Base-by-base conservation (phyloP, 352 stramenopile species). In the Phytopythium kandeliae region DNA sequence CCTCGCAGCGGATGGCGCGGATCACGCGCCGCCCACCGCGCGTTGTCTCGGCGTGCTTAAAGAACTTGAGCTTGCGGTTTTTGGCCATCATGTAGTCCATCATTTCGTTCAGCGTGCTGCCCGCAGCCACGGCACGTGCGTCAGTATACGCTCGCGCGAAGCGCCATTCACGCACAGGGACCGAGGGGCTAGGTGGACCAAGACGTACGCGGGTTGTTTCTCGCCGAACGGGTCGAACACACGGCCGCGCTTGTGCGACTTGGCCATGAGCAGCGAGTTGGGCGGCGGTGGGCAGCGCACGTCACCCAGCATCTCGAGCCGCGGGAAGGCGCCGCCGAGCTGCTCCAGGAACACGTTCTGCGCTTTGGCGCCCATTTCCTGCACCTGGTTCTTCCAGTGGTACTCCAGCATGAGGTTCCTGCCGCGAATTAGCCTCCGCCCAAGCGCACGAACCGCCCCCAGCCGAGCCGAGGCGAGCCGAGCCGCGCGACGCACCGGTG, bases 11-110 rank as follows among this genome's bases (percentile, higher is more conserved):
- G 47, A 94, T 87, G 28, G 80, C 84, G 51, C 84, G 86, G 65
- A 94, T 94, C 33, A 94, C 83, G 58, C 81, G 81, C n/a, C 83
- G 80, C 13, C 83, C 83, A 21, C 83, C 83, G 24, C 83, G 74
- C 30, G 83, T 94, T 15, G 83, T 94, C 63, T 94, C 83, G 11
- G 77, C 72, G 40, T 92, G 83, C 60, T 94, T 94, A 59, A 87
- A 92, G 50, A 94, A 94, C 65, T 92, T 92, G 65, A 90, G 78
- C 51, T 90, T 91, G 53, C 80, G 79, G 54, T 91, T 94, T 54
- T 89, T 89, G 49, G 74, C 76, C 76, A 91, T 91, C 71, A 94
- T 85, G 55, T 76, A 94, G 58, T 94, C 83, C 83, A 94, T 92
- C 83, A 94, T 94, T 51, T 94, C 80, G 44, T 88, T 89, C 38